These are phyloP conservation scores for Fermentozyma sake DNA, from an alignment of 1,139 yeast species.

Conservation along the genomic window DNA sequence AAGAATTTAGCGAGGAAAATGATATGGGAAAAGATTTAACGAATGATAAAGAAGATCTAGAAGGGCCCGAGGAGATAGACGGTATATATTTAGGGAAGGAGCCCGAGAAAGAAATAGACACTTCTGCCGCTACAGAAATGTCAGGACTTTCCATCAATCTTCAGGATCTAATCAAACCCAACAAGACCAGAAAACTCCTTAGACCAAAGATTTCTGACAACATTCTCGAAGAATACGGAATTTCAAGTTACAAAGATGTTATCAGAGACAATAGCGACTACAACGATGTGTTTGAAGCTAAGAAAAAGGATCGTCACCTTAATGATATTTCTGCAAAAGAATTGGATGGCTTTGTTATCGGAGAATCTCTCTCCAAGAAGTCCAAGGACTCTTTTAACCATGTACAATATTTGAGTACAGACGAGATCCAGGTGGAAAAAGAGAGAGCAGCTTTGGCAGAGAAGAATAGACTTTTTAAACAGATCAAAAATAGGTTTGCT, in stretches of 20 bases:
- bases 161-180: constrained; percentile 12
- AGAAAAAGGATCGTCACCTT: constrained; percentile 17
- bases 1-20: constrained; percentile 19
- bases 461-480: constrained; percentile 24
- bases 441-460: constrained; percentile 21
- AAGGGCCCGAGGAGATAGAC: constrained; percentile 13
- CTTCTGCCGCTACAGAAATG: background rate
- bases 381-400: no score
- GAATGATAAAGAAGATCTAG: constrained; percentile 9
- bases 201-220: constrained; percentile 28
- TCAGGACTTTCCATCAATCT: constrained; percentile 3
- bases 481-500: constrained; percentile 26
- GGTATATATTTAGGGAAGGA: constrained; percentile 36
- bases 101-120: constrained; percentile 1
- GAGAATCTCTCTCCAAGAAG: no score
- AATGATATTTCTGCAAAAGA: constrained; percentile 23
- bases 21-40: constrained; percentile 5
- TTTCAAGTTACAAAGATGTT: constrained; percentile 27
- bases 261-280: constrained; percentile 25
- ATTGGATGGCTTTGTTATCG: constrained; percentile 36
- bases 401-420: no score
- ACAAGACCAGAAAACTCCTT: constrained; percentile 28
- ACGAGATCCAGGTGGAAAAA: constrained; percentile 25
- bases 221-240: constrained; percentile 39
- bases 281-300: constrained; percentile 19